Percentiles rank a stretch among this genome's conserved stretches.
phyloP scores from a whole-genome alignment of 1,284 basidiomycete species.

The Ganoderma lingzhi region DNA sequence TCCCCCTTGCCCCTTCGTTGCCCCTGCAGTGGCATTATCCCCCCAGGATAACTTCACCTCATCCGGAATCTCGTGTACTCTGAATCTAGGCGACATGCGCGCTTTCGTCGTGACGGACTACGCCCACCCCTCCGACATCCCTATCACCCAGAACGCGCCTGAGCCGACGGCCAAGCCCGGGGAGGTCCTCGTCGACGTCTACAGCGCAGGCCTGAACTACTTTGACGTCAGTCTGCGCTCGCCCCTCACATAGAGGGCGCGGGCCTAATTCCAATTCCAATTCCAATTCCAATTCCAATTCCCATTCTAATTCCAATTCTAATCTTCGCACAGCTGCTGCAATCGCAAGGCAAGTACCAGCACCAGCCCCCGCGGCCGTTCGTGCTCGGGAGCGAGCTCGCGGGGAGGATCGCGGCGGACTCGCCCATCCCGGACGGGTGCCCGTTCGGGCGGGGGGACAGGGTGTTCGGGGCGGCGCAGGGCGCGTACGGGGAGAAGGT shows the following conservation, averaged over 20 bases:
- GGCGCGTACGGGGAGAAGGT: conserved; percentile 85
- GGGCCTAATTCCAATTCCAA: too few species aligned
- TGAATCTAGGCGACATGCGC: conserved; percentile 61
- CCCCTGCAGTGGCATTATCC: neutral
- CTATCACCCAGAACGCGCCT: conserved; percentile 63
- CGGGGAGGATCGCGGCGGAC: conserved; percentile 77
- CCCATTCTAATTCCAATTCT: too few species aligned
- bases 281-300: too few species aligned
- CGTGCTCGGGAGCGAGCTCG: conserved; percentile 85
- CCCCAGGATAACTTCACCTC: neutral
- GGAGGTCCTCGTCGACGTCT: conserved; percentile 85
- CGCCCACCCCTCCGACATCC: conserved; percentile 77
- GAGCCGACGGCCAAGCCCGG: conserved; percentile 62
- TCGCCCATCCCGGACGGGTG: conserved; percentile 89
- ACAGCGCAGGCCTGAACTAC: conserved; percentile 82
- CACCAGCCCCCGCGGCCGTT: conserved; percentile 86
- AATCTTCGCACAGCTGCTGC: conserved; percentile 65
- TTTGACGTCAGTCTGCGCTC: conserved; percentile 64
- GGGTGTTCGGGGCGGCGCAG: conserved; percentile 89
- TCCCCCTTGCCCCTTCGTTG: neutral
- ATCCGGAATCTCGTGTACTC: neutral
- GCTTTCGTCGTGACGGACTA: conserved; percentile 80
- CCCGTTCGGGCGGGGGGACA: conserved; percentile 82
- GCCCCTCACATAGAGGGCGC: neutral
- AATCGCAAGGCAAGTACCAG: conserved; percentile 91